These are phyloP conservation scores for Ceratobasidium sp. DNA, from an alignment of 1,284 basidiomycete species.

Conservation along the genomic window DNA sequence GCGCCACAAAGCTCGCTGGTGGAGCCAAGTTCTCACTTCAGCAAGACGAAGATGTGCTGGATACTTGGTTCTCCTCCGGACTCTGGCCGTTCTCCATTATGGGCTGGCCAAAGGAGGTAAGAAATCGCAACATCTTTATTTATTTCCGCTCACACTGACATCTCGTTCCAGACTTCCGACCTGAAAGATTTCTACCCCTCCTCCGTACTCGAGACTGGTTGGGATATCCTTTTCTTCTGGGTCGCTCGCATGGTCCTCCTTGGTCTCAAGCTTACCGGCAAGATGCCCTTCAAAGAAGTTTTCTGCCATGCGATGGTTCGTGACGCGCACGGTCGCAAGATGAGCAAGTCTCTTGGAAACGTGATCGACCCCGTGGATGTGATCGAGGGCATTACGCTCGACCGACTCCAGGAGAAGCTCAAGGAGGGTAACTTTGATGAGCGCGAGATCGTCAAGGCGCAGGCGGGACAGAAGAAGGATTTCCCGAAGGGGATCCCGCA, in stretches of 20 bases:
- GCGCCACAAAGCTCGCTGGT: conserved; percentile 78
- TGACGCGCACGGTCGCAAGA: conserved; percentile 98
- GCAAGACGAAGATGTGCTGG: conserved; percentile 97
- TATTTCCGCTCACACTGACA: conserved; percentile 32
- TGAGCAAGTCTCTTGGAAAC: conserved; percentile 98
- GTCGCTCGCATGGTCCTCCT: conserved; percentile 98
- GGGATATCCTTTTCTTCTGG: conserved; percentile 99
- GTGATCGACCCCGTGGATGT: conserved; percentile 98
- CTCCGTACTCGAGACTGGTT: conserved; percentile 93
- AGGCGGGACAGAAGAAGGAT: conserved; percentile 97
- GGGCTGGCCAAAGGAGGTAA: conserved; percentile 93
- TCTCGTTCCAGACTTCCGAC: conserved; percentile 68
- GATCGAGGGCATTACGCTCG: conserved; percentile 86
- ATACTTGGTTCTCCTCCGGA: conserved; percentile 99
- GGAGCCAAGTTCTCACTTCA: conserved; percentile 80
- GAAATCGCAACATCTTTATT: conserved; percentile 42
- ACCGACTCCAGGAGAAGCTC: conserved; percentile 88
- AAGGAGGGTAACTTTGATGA: conserved; percentile 94
- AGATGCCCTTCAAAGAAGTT: conserved; percentile 97
- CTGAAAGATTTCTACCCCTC: conserved; percentile 87
- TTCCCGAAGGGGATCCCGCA: conserved; percentile 99
- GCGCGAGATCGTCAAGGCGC: conserved; percentile 92
- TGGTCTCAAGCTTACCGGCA: conserved; percentile 87
- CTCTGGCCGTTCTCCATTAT: conserved; percentile 98
- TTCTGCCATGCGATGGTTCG: conserved; percentile 99